Evolutionary conservation across 106 monocot genomes (phyloP).

Genomic region (Dendrobium nobile): DNA sequence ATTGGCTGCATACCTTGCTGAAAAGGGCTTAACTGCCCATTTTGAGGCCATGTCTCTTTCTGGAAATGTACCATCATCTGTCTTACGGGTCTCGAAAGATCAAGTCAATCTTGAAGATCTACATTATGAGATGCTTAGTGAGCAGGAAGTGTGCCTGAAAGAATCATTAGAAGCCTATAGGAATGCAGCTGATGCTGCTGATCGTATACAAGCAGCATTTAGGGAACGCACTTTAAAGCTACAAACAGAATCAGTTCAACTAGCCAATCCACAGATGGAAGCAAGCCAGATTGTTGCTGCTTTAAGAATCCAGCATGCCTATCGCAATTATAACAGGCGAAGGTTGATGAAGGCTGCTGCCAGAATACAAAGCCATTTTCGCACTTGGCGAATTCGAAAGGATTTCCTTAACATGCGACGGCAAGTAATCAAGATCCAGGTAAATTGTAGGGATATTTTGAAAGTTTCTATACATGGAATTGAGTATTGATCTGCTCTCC

Average conservation of each 20-base stretch:
- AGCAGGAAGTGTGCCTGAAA: constrained; percentile 81
- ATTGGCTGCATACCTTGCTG: constrained; percentile 86
- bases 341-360: constrained; percentile 78
- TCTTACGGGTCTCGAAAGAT: constrained; percentile 5
- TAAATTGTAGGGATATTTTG: constrained; percentile 14
- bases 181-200: constrained; percentile 89
- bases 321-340: constrained; percentile 45
- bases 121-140: constrained; percentile 38
- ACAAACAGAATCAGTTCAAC: constrained; percentile 62
- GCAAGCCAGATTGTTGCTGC: constrained; percentile 68
- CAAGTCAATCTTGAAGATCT: constrained; percentile 18
- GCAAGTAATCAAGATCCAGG: constrained; percentile 78
- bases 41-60: constrained; percentile 74
- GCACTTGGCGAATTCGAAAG: constrained; percentile 71
- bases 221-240: constrained; percentile 72
- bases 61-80: constrained; percentile 33
- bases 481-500: not conserved
- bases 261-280: constrained; percentile 52
- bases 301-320: constrained; percentile 87
- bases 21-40: constrained; percentile 75
- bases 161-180: constrained; percentile 91
- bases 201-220: constrained; percentile 71
- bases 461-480: not conserved
- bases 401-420: constrained; percentile 63
- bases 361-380: constrained; percentile 77